Base-by-base conservation (phyloP, 2,329 filamentous ascomycete genomes). In the Fusarium continuum region DNA sequence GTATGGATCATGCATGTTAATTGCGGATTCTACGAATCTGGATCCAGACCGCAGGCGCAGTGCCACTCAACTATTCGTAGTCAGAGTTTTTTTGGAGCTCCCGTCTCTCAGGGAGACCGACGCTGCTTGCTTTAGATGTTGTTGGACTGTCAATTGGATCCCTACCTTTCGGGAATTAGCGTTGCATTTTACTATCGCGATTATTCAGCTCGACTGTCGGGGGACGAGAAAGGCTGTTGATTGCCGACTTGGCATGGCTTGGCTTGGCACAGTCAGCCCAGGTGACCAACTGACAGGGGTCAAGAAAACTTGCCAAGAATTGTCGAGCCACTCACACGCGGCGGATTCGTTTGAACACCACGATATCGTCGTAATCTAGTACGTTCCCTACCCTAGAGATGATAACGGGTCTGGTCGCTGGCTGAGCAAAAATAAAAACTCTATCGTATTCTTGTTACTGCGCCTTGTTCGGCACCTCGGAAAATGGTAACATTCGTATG, bases 331-430 rank as follows among this genome's bases (percentile, higher is more conserved):
- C 43, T 65, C 47, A 65, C 43, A 65, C 20, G 22, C 46, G 38
- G 58, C n/a, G 46, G 50, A 29, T 57, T 34, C 41, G 28, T 39
- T 41, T 43, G 45, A 61, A 64, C 51, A 61, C 35, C 43, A 53
- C 11, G 38, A 36, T 39, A 34, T 36, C 45, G 40, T 40, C 14
- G 32, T 16, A 51, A 28, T 28, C 45, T 22, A 36, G 25, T 16
- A 35, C 28, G 16, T 8, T 36, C 56, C 23, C 63, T 66, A 66
- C 63, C 63, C 58, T 66, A 52, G n/a, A 59, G n/a, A n/a, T n/a
- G n/a, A 48, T 22, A 49, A 22, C 17, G 19, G 32, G 43, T 48
- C 36, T 61, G 41, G 23, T 41, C 36, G 9, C 22, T 28, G 13
- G 17, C 22, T 28, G 13, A n/a, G 28, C 40, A 36, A 36, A 54